Conservation (phyloP, 768 basidiomycete species). For the Tulasnella sp. region DNA sequence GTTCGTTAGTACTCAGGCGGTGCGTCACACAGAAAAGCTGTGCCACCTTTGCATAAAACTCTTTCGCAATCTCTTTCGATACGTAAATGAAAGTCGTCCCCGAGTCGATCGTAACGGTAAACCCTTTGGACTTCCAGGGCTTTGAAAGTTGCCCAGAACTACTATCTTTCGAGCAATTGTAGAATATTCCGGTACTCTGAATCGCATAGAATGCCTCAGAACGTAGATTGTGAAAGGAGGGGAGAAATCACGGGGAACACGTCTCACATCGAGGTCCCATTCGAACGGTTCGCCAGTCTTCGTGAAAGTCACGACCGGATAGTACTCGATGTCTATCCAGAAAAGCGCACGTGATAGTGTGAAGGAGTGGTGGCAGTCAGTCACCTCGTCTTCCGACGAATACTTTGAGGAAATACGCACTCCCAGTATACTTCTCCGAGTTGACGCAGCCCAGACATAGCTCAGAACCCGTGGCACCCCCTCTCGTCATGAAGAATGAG, state of each 20-base stretch:
- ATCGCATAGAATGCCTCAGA: background rate
- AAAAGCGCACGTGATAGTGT: background rate
- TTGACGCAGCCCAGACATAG: slow-evolving; percentile 9
- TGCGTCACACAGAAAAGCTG: no score
- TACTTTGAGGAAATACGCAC: background rate
- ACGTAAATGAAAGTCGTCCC: slow-evolving; percentile 28
- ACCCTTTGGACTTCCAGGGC: background rate
- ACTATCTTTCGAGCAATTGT: background rate
- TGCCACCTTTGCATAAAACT: slow-evolving; percentile 12
- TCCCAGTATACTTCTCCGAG: slow-evolving; percentile 14
- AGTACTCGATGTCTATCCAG: background rate
- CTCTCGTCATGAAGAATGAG: background rate
- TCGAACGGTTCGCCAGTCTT: background rate
- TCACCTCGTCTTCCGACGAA: no score
- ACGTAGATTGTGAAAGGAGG: background rate
- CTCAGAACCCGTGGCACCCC: background rate
- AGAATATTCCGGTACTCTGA: background rate
- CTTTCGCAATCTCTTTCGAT: slow-evolving; percentile 8
- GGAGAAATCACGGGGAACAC: background rate
- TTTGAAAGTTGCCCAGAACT: background rate
- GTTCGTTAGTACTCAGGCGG: no score
- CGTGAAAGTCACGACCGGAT: background rate
- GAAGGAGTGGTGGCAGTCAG: no score
- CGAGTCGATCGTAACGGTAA: slow-evolving; percentile 24
- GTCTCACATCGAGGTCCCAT: background rate